These are phyloP conservation scores for Arachis monticola DNA, from an alignment of 331 rosid species.

Conservation along the genomic window DNA sequence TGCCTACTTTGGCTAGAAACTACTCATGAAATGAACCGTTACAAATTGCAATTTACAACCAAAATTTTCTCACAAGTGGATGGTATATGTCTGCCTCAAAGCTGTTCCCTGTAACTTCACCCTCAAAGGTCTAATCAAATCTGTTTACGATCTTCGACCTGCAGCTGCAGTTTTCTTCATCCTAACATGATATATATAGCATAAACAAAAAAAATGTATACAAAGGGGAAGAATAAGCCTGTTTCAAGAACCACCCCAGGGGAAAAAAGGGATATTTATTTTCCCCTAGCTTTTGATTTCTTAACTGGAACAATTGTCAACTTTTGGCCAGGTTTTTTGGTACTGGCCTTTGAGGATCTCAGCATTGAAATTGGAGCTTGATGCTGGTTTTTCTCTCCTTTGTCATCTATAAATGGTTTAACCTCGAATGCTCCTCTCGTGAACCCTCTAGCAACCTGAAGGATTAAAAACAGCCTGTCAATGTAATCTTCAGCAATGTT, in stretches of 20 bases:
- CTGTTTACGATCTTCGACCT: slow-evolving; percentile 28
- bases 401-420: slow-evolving; percentile 66
- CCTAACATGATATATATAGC: slow-evolving; percentile 7
- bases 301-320: slow-evolving; percentile 71
- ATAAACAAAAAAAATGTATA: slow-evolving; percentile 28
- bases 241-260: slow-evolving; percentile 14
- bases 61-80: slow-evolving; percentile 26
- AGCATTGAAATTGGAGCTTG: slow-evolving; percentile 66
- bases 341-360: slow-evolving; percentile 57
- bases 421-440: slow-evolving; percentile 86
- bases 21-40: slow-evolving; percentile 21
- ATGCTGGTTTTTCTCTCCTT: slow-evolving; percentile 54
- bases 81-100: slow-evolving; percentile 29
- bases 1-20: background rate
- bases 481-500: slow-evolving; percentile 2
- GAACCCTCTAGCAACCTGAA: slow-evolving; percentile 93
- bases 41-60: slow-evolving; percentile 29
- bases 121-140: slow-evolving; percentile 26
- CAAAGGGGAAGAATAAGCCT: slow-evolving; percentile 2
- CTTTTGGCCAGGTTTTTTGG: slow-evolving; percentile 50
- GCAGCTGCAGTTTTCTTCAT: slow-evolving; percentile 23
- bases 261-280: slow-evolving; percentile 34
- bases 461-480: slow-evolving; percentile 38
- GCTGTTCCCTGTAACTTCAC: slow-evolving; percentile 12
- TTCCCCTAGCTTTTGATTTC: slow-evolving; percentile 68